Evolutionary conservation across 345 rosid species (phyloP), one percentile per base, ranked within the genome.

Genomic region (Eucalyptus sideroxylon): DNA sequence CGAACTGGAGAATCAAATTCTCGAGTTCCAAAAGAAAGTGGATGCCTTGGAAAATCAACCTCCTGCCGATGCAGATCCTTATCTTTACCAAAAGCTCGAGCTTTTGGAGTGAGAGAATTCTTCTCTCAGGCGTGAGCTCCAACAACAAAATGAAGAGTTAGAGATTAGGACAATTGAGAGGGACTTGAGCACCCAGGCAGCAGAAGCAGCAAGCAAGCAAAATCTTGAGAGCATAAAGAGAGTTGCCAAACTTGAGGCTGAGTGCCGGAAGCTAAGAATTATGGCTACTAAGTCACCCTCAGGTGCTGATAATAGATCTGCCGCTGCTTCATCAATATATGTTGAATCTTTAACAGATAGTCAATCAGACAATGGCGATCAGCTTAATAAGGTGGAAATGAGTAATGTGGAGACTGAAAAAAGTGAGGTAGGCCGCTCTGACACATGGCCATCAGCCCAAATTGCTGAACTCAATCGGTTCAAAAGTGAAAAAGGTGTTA

Each of bases 201-300:
- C 99, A 90, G 99, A 98, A 95, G 91, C 93, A 15, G 99, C 99
- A 23, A 98, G 98, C 92, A 98, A 94, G 92, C 98, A 96, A 89
- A 95, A 95, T 92, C 90, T 98, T 81, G 99, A 97, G 88, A 95
- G 96, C 90, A 96, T 97, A 60, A 98, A 94, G 94, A 98, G 95
- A 94, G 92, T 97, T 89, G 99, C 97, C 14, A 98, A 94, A 92
- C 99, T 98, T 23, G 99, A 98, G 90, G 98, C 99, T 42, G 98
- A 98, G 90, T 98, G 99, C 83, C 94, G 97, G 89, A 93, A 92
- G 93, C 95, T 95, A 49, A 94, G 95, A 90, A 88, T 91, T 27
- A 37, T 91, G 86, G 91, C 92, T 77, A 90, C 91, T 89, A 94
- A 92, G 88, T 91, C 94, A 83, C 91, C 93, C 88, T 87, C 87